A percentile compares a stretch with the other conserved stretches of the same genome.
Evolutionary conservation across 2,329 filamentous ascomycete species (phyloP).

Genomic region (Alternaria rosae): DNA sequence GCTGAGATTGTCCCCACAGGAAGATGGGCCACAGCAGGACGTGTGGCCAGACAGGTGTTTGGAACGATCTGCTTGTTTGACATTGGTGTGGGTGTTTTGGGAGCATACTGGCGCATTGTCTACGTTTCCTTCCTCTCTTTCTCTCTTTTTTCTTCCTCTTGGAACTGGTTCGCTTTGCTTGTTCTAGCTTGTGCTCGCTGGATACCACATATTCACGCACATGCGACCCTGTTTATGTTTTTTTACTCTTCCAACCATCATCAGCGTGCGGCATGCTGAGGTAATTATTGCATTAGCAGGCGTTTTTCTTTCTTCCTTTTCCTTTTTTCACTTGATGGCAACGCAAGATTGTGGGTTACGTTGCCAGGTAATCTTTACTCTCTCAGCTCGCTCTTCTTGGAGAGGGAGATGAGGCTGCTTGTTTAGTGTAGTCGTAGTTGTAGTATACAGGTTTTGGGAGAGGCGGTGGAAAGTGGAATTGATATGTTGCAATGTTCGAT

Average conservation of each 20-base stretch:
- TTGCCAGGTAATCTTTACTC: slow-evolving; percentile 5
- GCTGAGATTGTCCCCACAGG: neutral
- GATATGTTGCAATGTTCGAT: slow-evolving; percentile 3
- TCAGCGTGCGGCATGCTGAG: slow-evolving; percentile 12
- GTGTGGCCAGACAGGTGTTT: neutral
- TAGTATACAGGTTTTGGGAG: neutral
- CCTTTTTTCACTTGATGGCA: neutral
- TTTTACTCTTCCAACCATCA: slow-evolving; percentile 2
- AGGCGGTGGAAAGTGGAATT: slow-evolving; percentile 1
- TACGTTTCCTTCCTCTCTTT: neutral
- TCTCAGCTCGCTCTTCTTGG: neutral
- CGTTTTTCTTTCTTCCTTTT: slow-evolving; percentile 1
- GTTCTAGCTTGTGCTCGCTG: slow-evolving; percentile 6
- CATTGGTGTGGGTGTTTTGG: neutral
- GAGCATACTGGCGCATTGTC: slow-evolving; percentile 9
- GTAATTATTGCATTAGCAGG: slow-evolving; percentile 10
- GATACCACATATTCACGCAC: slow-evolving; percentile 8
- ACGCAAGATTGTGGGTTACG: slow-evolving; percentile 1
- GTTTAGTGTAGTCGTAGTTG: neutral
- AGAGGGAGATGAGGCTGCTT: slow-evolving; percentile 1
- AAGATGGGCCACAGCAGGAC: neutral
- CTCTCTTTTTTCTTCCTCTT: slow-evolving; percentile 1
- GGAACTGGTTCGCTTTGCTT: neutral
- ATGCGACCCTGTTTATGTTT: neutral
- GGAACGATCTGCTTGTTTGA: slow-evolving; percentile 2